phyloP scores from a whole-genome alignment of 352 stramenopile species.

The Phytopythium delawarense region DNA sequence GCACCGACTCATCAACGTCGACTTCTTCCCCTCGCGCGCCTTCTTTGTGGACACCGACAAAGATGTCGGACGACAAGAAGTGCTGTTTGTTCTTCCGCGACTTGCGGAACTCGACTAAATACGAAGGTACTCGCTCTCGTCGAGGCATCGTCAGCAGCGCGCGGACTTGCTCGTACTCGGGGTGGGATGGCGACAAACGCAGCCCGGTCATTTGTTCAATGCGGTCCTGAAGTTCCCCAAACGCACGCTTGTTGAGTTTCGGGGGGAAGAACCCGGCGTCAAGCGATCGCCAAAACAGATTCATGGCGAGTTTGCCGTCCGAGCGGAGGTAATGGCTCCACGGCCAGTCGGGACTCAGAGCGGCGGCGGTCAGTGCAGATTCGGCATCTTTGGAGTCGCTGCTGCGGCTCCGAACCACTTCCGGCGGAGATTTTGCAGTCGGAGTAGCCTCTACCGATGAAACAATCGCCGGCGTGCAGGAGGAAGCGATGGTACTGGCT shows the following conservation, averaged over 20 bases:
- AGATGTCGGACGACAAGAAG: slow-evolving; percentile 53
- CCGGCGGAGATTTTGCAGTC: not conserved
- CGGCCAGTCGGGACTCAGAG: slow-evolving; percentile 59
- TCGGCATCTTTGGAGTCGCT: not conserved
- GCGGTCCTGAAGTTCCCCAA: slow-evolving; percentile 24
- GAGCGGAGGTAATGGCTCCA: slow-evolving; percentile 71
- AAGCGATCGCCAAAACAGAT: slow-evolving; percentile 74
- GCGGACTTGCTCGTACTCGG: slow-evolving; percentile 32
- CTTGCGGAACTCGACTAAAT: slow-evolving; percentile 48
- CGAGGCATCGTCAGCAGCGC: slow-evolving; percentile 39
- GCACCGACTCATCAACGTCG: slow-evolving; percentile 38
- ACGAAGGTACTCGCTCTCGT: slow-evolving; percentile 36
- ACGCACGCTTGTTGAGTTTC: slow-evolving; percentile 39
- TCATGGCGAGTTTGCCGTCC: slow-evolving; percentile 83
- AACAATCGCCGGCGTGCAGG: not conserved
- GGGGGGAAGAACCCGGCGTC: slow-evolving; percentile 57
- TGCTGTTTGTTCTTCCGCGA: slow-evolving; percentile 47
- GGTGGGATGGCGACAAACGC: slow-evolving; percentile 22
- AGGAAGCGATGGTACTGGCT: not conserved
- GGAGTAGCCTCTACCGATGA: not conserved
- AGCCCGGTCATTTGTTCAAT: slow-evolving; percentile 34
- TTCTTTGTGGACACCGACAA: slow-evolving; percentile 40
- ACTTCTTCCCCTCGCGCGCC: slow-evolving; percentile 22
- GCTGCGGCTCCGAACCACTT: not conserved
- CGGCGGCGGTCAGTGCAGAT: slow-evolving; percentile 8